Evolutionary conservation across 768 basidiomycete genomes (phyloP).

Genomic region (Mycena epipterygia): DNA sequence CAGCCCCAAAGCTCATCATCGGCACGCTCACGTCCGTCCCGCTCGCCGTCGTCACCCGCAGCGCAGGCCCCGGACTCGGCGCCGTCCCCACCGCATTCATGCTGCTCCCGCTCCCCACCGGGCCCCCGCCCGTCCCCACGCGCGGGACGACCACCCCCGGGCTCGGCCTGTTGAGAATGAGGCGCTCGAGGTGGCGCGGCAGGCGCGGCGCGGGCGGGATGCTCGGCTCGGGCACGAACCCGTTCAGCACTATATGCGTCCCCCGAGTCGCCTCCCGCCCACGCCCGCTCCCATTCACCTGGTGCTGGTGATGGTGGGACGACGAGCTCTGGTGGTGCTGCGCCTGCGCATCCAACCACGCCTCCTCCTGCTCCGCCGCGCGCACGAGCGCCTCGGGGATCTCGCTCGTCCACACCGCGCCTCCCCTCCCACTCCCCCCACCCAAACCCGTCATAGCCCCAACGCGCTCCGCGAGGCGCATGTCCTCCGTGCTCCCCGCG

Average conservation of each 20-base stretch:
- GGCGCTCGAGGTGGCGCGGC: constrained; percentile 93
- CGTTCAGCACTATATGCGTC: constrained; percentile 35
- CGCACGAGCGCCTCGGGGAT: constrained; percentile 84
- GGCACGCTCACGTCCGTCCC: constrained; percentile 52
- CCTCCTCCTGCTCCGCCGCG: constrained; percentile 89
- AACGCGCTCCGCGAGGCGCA: constrained; percentile 27
- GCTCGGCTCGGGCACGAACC: constrained; percentile 74
- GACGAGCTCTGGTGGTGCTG: constrained; percentile 33
- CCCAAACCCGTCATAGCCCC: not conserved
- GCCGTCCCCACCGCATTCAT: constrained; percentile 42
- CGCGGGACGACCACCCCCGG: constrained; percentile 45
- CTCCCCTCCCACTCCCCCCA: not conserved
- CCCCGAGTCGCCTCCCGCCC: constrained; percentile 42
- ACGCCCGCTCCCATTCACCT: constrained; percentile 21
- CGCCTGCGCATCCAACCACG: constrained; percentile 65
- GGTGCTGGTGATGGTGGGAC: constrained; percentile 31
- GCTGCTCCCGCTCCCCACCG: constrained; percentile 44
- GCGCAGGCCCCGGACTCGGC: constrained; percentile 24
- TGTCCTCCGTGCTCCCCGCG: constrained; percentile 34
- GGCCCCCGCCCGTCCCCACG: constrained; percentile 35
- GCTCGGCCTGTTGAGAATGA: constrained; percentile 79
- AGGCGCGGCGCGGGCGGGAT: constrained; percentile 91
- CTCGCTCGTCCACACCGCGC: constrained; percentile 77
- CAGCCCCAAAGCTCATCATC: constrained; percentile 29
- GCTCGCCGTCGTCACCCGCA: constrained; percentile 53